Evolutionary conservation across 306 rosid species (phyloP), one percentile per base, ranked within the genome.

Genomic region (Sindora glabra): DNA sequence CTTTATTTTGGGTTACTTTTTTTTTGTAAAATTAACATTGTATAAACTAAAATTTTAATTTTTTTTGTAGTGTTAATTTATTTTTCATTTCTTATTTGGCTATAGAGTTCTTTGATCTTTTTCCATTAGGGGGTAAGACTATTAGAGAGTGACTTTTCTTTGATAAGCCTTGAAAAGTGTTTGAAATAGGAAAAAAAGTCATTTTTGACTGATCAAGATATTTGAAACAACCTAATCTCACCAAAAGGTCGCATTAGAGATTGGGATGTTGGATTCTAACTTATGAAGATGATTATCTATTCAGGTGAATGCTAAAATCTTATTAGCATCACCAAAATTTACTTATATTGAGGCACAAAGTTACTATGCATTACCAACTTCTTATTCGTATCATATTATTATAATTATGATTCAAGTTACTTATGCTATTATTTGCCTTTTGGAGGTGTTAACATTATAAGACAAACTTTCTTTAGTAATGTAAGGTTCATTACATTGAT

Each of bases 121-220:
- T 77, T 56, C 87, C 89, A 69, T 84, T 92, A 52, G 96, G 86
- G 62, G 96, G 96, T 8, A 96, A 92, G 72, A 76, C 83, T 53
- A 82, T 92, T 54, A 77, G 99, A 79, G 99, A 92, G 71, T 92
- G 99, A 96, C 99, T 92, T 57, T 92, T 92, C 82, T 92, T 92
- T 19, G 99, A 92, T 59, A 92, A 92, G 85, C 99, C 99, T 49
- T 84, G 99, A 49, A 74, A 96, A 75, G 99, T 96, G 23, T 92
- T 92, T 72, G 99, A 92, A 80, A 92, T 95, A 75, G 99, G 99
- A 62, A 92, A n/a, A n/a, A 78, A 74, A 84, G 84, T 71, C 79
- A 52, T 74, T 73, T 84, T 77, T 65, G 81, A 83, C 77, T 67
- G 48, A 56, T 61, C 64, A 49, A 67, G 74, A 79, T 56, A 70